phyloP scores from a whole-genome alignment of 257 asterid species.

The Rehmannia glutinosa region DNA sequence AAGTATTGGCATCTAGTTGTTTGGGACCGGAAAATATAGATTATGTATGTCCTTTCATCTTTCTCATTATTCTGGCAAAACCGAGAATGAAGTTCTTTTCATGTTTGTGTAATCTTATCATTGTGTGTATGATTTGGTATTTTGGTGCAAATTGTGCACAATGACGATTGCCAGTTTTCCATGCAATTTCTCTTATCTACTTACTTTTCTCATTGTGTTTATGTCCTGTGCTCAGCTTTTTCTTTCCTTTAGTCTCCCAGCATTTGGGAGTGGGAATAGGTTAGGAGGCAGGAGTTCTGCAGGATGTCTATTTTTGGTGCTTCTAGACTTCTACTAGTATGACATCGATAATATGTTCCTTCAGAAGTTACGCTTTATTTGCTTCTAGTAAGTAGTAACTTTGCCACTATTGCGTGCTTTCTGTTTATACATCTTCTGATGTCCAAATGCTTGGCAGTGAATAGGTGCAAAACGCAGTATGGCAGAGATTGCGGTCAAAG shows the following conservation, averaged over 20 bases:
- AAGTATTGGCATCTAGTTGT: background rate
- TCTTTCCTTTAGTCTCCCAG: background rate
- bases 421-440: background rate
- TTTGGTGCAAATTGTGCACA: background rate
- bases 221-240: background rate
- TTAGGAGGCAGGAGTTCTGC: background rate
- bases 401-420: background rate
- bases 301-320: background rate
- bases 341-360: slow-evolving; percentile 2
- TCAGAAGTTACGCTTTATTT: background rate
- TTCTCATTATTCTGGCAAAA: background rate
- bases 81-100: background rate
- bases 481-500: slow-evolving; percentile 96
- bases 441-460: slow-evolving; percentile 60
- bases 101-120: background rate
- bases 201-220: background rate
- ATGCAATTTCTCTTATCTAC: background rate
- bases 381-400: background rate
- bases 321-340: background rate
- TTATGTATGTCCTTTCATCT: background rate
- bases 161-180: background rate
- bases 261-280: background rate
- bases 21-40: background rate
- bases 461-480: slow-evolving; percentile 83
- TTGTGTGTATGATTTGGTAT: background rate